phyloP scores from a whole-genome alignment of 495 filamentous ascomycete species.

The Geoglossum glabrum region DNA sequence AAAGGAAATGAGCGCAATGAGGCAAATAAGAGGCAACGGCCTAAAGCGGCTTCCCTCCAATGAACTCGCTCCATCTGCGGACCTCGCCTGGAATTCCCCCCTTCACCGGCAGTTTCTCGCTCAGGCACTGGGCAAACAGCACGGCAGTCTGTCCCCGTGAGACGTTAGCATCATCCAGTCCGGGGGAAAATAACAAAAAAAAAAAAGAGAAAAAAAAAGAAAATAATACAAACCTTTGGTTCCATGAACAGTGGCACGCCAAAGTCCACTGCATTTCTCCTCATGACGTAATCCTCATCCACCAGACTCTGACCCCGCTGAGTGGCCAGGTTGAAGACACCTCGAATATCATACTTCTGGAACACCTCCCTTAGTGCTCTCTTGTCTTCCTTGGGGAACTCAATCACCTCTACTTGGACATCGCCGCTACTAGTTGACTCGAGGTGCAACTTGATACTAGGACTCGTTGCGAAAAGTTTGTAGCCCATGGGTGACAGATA shows the following conservation, averaged over 20 bases:
- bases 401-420: conserved; percentile 69
- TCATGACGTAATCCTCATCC: conserved; percentile 96
- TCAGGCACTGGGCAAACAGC: conserved; percentile 92
- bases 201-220: too few species aligned
- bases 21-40: conserved; percentile 7
- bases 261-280: conserved; percentile 94
- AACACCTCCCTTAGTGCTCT: conserved; percentile 86
- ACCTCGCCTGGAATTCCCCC: conserved; percentile 79
- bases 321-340: conserved; percentile 87
- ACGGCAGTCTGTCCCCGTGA: conserved; percentile 55
- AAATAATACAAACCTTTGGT: conserved; percentile 70
- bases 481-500: conserved; percentile 76
- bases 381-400: conserved; percentile 95
- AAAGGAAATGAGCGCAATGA: too few species aligned
- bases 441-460: conserved; percentile 61
- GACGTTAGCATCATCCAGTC: conserved; percentile 12
- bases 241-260: conserved; percentile 97
- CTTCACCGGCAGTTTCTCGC: conserved; percentile 68
- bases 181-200: too few species aligned
- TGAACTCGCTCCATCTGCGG: conserved; percentile 81
- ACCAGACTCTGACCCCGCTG: conserved; percentile 61
- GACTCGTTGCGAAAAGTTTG: conserved; percentile 74
- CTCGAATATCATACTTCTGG: conserved; percentile 87
- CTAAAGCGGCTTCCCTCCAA: conserved; percentile 79
- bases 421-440: conserved; percentile 46